These are phyloP conservation scores for Vigna unguiculata DNA, from an alignment of 306 rosid species.

Conservation along the genomic window DNA sequence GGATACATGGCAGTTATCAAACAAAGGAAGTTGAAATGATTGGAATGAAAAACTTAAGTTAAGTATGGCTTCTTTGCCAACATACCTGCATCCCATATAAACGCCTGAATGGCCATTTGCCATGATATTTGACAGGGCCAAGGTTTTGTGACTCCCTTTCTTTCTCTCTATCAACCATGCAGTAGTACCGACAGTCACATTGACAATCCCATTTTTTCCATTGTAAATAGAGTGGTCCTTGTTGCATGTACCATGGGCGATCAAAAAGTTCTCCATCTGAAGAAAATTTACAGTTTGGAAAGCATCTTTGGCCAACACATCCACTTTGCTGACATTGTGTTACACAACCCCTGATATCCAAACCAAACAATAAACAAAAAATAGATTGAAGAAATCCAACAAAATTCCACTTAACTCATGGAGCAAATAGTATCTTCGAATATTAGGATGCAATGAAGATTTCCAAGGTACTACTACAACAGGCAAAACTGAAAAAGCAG, in stretches of 20 bases:
- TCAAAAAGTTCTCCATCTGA: conserved; percentile 54
- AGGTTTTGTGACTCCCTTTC: conserved; percentile 59
- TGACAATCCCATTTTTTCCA: conserved; percentile 88
- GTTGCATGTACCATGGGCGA: conserved; percentile 76
- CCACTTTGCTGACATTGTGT: conserved; percentile 74
- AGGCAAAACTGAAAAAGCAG: background rate
- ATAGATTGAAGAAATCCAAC: background rate
- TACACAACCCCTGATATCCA: conserved; percentile 62
- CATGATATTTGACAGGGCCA: conserved; percentile 77
- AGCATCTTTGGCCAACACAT: conserved; percentile 74
- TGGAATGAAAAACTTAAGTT: conserved; percentile 32
- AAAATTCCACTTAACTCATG: background rate
- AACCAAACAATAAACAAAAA: conserved; percentile 19
- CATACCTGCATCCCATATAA: conserved; percentile 82
- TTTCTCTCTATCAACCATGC: conserved; percentile 79
- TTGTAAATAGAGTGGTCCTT: conserved; percentile 72
- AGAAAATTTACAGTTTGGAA: conserved; percentile 65
- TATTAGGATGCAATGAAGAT: conserved; percentile 4
- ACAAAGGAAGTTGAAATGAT: conserved; percentile 3
- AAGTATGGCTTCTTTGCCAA: conserved; percentile 27
- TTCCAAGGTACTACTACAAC: background rate
- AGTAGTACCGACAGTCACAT: conserved; percentile 75
- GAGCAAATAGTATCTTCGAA: background rate
- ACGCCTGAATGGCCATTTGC: conserved; percentile 91
- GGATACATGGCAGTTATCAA: conserved; percentile 37